Evolutionary conservation across 352 stramenopile species (phyloP).

Genomic region (Phytophthora ohioensis): DNA sequence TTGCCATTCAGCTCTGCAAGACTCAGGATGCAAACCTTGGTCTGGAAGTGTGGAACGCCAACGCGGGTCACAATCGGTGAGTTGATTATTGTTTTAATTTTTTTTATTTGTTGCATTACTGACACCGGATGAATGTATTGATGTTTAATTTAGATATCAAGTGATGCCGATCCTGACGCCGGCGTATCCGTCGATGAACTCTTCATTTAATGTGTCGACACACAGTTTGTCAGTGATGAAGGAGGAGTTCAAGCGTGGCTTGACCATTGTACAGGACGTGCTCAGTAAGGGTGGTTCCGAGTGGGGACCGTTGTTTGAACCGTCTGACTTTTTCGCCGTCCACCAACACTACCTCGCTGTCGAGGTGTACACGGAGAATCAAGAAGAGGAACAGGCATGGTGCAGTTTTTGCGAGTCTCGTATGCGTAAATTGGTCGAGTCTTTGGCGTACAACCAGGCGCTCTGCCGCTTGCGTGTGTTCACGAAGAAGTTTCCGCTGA

Average conservation of each 20-base stretch:
- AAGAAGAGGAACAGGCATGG: conserved; percentile 94
- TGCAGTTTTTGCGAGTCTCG: conserved; percentile 95
- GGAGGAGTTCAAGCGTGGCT: conserved; percentile 91
- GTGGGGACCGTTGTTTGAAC: conserved; percentile 83
- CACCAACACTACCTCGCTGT: conserved; percentile 93
- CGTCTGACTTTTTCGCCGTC: conserved; percentile 89
- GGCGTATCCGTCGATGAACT: conserved; percentile 99
- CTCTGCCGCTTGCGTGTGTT: conserved; percentile 86
- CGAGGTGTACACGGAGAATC: conserved; percentile 90
- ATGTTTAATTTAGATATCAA: conserved; percentile 75
- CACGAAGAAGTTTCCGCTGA: conserved; percentile 88
- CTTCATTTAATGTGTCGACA: conserved; percentile 97
- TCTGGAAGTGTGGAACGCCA: conserved; percentile 91
- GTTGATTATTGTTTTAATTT: conserved; percentile 11
- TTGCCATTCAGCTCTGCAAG: conserved; percentile 92
- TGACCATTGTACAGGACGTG: conserved; percentile 86
- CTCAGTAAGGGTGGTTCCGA: conserved; percentile 83
- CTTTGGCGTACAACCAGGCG: conserved; percentile 81
- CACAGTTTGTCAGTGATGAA: conserved; percentile 96
- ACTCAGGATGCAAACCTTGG: conserved; percentile 88
- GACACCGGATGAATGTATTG: background rate
- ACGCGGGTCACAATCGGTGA: conserved; percentile 81
- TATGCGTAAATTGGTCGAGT: conserved; percentile 92
- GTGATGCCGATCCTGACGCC: conserved; percentile 99
- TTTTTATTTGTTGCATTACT: conserved; percentile 9